Base-by-base conservation (phyloP, 169 alveolate genomes). In the Cryptosporidium bovis region DNA sequence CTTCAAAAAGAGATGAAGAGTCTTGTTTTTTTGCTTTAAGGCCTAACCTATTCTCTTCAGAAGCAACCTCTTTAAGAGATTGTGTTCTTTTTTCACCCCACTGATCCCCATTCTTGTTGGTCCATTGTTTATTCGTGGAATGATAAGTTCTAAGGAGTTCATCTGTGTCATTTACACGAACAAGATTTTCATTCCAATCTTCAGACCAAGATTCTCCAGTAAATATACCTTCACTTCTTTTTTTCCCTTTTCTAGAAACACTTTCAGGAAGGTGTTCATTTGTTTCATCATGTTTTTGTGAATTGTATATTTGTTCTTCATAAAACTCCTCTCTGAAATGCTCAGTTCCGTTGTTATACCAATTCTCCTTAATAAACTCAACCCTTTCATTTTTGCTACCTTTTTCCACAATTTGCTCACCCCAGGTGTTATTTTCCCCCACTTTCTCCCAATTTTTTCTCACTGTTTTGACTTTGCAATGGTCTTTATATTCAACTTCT, bases 401-500 rank as follows among this genome's bases (percentile, higher is more conserved):
- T 20, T 77, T 18, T 60, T 77, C 87, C 8, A 24, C 10, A 36
- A 40, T 24, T 7, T 13, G 29, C 56, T 77, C 87, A 36, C 87
- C 87, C 87, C 87, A 77, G 31, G 77, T 27, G 64, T 77, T 50
- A 46, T 77, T 31, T 46, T 77, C 87, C 24, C 87, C 87, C 36
- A 50, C 65, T 53, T 77, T 77, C 44, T 77, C 87, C 87, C 87
- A 77, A 60, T 15, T 60, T 62, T 77, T 77, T 29, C 55, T 62
- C 7, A 77, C 64, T 0, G 33, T 34, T 40, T 62, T 77, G 16
- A 18, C 31, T 16, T 27, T 44, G 10, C 13, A 6, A 40, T 40
- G 10, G 1, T 40, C 48, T 40, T 40, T 40, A 40, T 8, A 40
- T 15, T 18, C 27, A 18, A 46, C 29, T 24, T 50, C 87, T 15